Evolutionary conservation across 2,329 filamentous ascomycete genomes (phyloP), one percentile per base, ranked within the genome.

Genomic region (Parafenestella ontariensis): DNA sequence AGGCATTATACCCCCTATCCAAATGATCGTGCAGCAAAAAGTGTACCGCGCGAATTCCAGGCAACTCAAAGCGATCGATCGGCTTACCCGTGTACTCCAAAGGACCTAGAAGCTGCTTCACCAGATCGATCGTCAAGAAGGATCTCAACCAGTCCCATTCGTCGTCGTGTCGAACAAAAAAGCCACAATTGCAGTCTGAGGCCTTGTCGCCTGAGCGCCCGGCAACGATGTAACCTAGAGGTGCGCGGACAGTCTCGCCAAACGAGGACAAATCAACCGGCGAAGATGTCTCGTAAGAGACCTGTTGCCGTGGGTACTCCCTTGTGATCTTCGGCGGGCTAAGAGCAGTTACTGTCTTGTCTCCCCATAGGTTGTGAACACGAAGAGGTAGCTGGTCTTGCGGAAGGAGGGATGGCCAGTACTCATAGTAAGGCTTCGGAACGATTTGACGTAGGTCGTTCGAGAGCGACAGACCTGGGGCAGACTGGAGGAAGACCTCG

Each of bases 1-100:
- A 78, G 3, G 77, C 75, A 47, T 78, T 74, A 62, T 77, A 79
- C 0, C 78, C 78, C 0, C 78, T 68, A 46, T 81, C 78, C 6
- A 82, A 65, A 57, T 81, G 79, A 58, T 82, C 80, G 49, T 81
- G 74, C 18, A 82, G 61, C 36, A 81, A 60, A 54, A 78, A 78
- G 59, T 79, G 77, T 39, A 79, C 76, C 1, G 76, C 76, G 20
- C 64, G 59, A 18, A 78, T 71, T 13, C 71, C 65, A 1, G 68
- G 70, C 56, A 78, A 68, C 56, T 78, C 76, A 43, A 76, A 74
- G 1, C 76, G 65, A 56, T 77, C 75, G 33, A 79, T 70, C n/a
- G 76, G 49, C 33, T 70, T 66, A 1, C 62, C 58, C 33, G 66
- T 69, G 47, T 67, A 72, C 26, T 74, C 68, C 10, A 72, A 64